phyloP scores from a whole-genome alignment of 1,284 basidiomycete genomes.

The Taiwanofungus camphoratus region DNA sequence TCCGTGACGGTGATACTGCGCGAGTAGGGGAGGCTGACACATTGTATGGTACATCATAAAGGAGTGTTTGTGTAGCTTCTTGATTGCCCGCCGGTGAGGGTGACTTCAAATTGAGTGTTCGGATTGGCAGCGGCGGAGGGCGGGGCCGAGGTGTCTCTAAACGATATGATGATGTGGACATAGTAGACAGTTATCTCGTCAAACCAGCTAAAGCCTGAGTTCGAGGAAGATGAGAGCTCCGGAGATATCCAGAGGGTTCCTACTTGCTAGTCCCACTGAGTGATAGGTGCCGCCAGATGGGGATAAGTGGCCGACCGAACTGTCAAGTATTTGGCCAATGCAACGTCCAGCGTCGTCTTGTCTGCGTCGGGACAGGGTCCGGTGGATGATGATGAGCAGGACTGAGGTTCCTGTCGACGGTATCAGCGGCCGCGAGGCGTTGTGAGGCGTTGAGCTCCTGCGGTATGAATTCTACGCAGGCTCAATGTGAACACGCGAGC shows the following conservation, averaged over 20 bases:
- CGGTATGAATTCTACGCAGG: too few species aligned
- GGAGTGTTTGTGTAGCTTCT: conserved; percentile 44
- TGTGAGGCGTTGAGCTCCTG: too few species aligned
- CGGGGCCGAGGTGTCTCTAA: conserved; percentile 59
- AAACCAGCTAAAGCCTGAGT: conserved; percentile 13
- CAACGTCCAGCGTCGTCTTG: not conserved
- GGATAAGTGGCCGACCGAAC: too few species aligned
- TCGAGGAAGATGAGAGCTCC: conserved; percentile 5
- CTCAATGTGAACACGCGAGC: too few species aligned
- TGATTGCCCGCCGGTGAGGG: conserved; percentile 37
- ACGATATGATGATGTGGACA: conserved; percentile 58
- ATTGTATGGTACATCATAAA: conserved; percentile 71
- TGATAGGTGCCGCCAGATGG: too few species aligned
- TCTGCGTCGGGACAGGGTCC: not conserved
- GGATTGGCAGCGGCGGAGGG: conserved; percentile 57
- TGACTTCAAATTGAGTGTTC: conserved; percentile 44
- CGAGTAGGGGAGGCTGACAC: conserved; percentile 47
- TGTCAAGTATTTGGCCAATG: not conserved
- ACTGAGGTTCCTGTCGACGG: not conserved
- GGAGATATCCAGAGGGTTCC: conserved; percentile 17
- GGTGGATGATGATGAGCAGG: not conserved
- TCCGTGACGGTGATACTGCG: conserved; percentile 47
- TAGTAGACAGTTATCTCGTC: conserved; percentile 21
- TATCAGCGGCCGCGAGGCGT: not conserved
- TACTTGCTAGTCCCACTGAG: not conserved